These are phyloP conservation scores for Diutina rugosa DNA, from an alignment of 1,139 yeast species.

Conservation along the genomic window DNA sequence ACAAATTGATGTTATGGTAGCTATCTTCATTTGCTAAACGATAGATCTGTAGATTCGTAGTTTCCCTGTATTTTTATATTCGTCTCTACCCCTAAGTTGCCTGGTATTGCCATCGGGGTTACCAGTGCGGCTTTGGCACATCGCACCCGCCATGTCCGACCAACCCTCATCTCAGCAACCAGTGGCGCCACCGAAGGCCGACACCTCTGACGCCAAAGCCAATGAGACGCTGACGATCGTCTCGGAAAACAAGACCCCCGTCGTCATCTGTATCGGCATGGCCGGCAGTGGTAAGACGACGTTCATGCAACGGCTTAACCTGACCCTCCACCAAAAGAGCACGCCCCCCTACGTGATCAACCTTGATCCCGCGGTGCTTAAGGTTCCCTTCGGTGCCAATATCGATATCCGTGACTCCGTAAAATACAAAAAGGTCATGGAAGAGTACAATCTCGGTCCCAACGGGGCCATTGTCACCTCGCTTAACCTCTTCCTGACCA, in stretches of 20 bases:
- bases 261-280: constrained; percentile 54
- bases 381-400: constrained; percentile 85
- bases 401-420: constrained; percentile 95
- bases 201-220: background rate
- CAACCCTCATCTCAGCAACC: background rate
- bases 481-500: constrained; percentile 81
- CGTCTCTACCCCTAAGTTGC: too few relatives aligned
- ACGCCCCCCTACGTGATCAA: constrained; percentile 84
- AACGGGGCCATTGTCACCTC: constrained; percentile 98
- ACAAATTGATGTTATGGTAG: too few relatives aligned
- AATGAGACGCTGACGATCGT: background rate
- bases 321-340: constrained; percentile 65
- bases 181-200: background rate
- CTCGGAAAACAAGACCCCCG: background rate
- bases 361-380: constrained; percentile 91
- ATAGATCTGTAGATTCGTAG: too few relatives aligned
- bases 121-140: background rate
- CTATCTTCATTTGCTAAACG: too few relatives aligned
- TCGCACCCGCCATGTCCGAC: background rate
- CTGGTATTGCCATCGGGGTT: background rate
- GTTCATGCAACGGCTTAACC: constrained; percentile 86
- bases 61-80: too few relatives aligned
- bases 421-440: constrained; percentile 94
- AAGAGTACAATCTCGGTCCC: constrained; percentile 83
- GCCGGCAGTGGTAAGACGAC: constrained; percentile 98